Conservation (phyloP, 208 protist species). For the Naegleria gruberi region DNA sequence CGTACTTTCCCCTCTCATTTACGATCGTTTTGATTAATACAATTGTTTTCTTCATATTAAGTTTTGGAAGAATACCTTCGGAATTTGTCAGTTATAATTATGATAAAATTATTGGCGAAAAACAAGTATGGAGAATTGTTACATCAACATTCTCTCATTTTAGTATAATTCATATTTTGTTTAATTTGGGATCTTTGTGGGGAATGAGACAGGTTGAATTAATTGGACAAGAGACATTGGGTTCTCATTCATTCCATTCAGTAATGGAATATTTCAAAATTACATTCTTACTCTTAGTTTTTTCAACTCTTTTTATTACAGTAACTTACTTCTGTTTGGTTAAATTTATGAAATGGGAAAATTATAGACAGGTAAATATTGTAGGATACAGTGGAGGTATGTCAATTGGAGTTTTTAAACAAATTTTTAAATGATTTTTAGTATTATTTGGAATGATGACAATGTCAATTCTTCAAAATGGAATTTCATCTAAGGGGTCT, state of each 20-base stretch:
- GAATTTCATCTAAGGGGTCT: background rate
- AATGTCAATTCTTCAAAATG: background rate
- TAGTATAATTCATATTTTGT: background rate
- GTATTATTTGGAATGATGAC: constrained; percentile 14
- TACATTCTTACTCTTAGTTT: background rate
- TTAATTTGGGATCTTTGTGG: constrained; percentile 9
- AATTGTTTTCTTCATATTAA: background rate
- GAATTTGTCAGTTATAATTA: background rate
- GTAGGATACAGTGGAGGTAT: background rate
- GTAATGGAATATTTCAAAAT: background rate
- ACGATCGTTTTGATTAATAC: background rate
- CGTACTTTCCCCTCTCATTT: background rate
- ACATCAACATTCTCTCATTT: background rate
- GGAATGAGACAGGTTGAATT: background rate
- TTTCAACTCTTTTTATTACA: background rate
- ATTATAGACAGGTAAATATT: background rate
- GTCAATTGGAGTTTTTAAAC: background rate
- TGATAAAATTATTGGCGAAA: background rate
- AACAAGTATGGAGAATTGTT: constrained; percentile 1
- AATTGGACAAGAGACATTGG: background rate
- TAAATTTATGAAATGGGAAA: background rate
- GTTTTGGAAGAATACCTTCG: background rate
- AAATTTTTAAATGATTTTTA: background rate
- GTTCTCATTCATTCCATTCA: background rate
- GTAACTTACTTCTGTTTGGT: background rate